These are phyloP conservation scores for Tolypocladium ovalisporum DNA, from an alignment of 2,329 filamentous ascomycete species.

Conservation along the genomic window DNA sequence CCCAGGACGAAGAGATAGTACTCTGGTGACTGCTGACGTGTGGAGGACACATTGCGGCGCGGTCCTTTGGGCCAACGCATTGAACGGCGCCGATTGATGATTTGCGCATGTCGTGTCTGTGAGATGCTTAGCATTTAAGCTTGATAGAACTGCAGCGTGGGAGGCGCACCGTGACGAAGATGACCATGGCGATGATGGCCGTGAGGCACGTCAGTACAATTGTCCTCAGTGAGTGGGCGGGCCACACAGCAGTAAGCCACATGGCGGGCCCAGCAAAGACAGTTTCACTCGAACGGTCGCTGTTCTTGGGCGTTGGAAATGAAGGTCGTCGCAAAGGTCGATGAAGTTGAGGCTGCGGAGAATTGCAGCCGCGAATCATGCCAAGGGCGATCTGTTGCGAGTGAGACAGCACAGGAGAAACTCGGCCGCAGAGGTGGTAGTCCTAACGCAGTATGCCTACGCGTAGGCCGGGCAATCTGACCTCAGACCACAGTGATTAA, in stretches of 20 bases:
- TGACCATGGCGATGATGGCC: constrained; percentile 9
- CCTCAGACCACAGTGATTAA: too few species aligned
- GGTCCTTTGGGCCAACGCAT: constrained; percentile 5
- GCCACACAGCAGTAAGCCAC: background rate
- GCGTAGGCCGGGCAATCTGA: too few species aligned
- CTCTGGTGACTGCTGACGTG: constrained; percentile 7
- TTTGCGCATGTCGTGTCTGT: constrained; percentile 19
- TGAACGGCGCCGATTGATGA: constrained; percentile 11
- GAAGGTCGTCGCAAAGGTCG: background rate
- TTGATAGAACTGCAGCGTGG: background rate
- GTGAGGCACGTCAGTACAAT: constrained; percentile 8
- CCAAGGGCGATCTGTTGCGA: too few species aligned
- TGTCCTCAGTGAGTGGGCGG: background rate
- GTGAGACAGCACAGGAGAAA: too few species aligned
- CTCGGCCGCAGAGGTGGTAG: too few species aligned
- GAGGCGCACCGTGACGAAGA: constrained; percentile 19
- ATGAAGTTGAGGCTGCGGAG: too few species aligned
- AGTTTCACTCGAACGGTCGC: background rate
- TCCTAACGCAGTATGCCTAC: too few species aligned
- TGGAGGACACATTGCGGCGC: background rate
- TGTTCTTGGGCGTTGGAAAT: background rate
- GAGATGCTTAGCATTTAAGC: background rate
- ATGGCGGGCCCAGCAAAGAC: background rate
- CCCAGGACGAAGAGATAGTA: constrained; percentile 76
- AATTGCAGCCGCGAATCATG: too few species aligned